These are phyloP conservation scores for Coniochaeta pulveracea DNA, from an alignment of 2,329 filamentous ascomycete species.

Conservation along the genomic window DNA sequence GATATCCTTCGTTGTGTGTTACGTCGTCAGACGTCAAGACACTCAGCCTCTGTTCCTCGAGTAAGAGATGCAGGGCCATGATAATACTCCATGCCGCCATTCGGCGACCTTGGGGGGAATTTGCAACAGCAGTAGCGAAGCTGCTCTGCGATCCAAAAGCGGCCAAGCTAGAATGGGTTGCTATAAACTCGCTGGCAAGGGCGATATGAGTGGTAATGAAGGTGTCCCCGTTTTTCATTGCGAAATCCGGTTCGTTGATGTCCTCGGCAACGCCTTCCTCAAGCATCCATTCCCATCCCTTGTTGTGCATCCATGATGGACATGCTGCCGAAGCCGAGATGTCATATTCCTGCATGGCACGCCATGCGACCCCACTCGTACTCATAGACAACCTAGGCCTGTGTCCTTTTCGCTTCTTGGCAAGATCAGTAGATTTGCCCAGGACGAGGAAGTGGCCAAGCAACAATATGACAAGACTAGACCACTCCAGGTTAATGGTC, in stretches of 20 bases:
- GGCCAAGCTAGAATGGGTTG: slow-evolving; percentile 43
- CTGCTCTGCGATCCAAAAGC: slow-evolving; percentile 45
- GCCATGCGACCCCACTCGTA: slow-evolving; percentile 8
- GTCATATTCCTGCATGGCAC: slow-evolving; percentile 32
- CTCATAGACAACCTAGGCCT: too few relatives aligned
- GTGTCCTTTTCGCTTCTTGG: too few relatives aligned
- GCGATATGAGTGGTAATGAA: slow-evolving; percentile 42
- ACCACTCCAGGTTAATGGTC: slow-evolving; percentile 54
- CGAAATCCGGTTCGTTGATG: slow-evolving; percentile 14
- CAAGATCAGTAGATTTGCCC: slow-evolving; percentile 20
- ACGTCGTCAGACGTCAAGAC: slow-evolving; percentile 35
- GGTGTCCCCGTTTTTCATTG: background rate
- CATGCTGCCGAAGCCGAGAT: slow-evolving; percentile 35
- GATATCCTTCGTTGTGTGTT: slow-evolving; percentile 31
- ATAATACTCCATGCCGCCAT: slow-evolving; percentile 56
- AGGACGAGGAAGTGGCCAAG: slow-evolving; percentile 53
- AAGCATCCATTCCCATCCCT: slow-evolving; percentile 61
- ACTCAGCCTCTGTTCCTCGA: slow-evolving; percentile 81
- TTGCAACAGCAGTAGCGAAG: slow-evolving; percentile 47
- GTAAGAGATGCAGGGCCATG: slow-evolving; percentile 71
- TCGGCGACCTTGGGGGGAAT: slow-evolving; percentile 43
- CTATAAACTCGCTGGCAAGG: slow-evolving; percentile 55
- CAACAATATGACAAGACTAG: slow-evolving; percentile 51
- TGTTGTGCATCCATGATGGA: slow-evolving; percentile 47
- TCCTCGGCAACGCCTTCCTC: slow-evolving; percentile 32